These are phyloP conservation scores for Pelargonium citronellum DNA, from an alignment of 441 rosid species.

Conservation along the genomic window DNA sequence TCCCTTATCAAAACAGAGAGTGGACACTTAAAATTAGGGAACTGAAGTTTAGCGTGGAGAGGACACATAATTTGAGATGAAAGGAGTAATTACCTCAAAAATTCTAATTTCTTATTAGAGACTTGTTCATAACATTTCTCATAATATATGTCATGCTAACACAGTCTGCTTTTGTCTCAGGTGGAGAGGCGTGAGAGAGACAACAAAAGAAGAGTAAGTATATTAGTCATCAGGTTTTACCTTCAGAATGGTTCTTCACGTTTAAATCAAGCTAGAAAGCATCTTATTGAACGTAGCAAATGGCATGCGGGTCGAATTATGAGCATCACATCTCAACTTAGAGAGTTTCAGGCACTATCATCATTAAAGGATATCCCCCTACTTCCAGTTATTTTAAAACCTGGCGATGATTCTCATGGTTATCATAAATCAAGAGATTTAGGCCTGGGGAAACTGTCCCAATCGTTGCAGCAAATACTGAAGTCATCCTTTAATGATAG, in stretches of 20 bases:
- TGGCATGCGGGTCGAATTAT: slow-evolving; percentile 92
- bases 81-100: background rate
- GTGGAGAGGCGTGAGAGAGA: slow-evolving; percentile 98
- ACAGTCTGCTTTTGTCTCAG: slow-evolving; percentile 39
- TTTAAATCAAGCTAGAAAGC: slow-evolving; percentile 85
- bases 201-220: slow-evolving; percentile 59
- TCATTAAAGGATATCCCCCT: slow-evolving; percentile 65
- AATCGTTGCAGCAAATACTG: slow-evolving; percentile 55
- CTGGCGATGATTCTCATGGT: slow-evolving; percentile 36
- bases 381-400: slow-evolving; percentile 69
- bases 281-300: slow-evolving; percentile 91
- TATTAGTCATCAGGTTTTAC: slow-evolving; percentile 73
- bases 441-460: slow-evolving; percentile 54
- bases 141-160: slow-evolving; percentile 13
- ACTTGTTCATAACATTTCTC: background rate
- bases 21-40: too few species aligned
- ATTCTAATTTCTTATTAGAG: background rate
- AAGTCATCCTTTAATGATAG: slow-evolving; percentile 78
- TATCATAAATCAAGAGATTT: slow-evolving; percentile 36
- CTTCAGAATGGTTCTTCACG: slow-evolving; percentile 73
- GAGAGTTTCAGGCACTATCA: slow-evolving; percentile 95
- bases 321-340: slow-evolving; percentile 85
- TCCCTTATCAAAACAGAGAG: too few species aligned
- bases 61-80: too few species aligned
- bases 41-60: too few species aligned